These are phyloP conservation scores for Verticillium dahliae DNA, from an alignment of 2,329 filamentous ascomycete species.

Conservation along the genomic window DNA sequence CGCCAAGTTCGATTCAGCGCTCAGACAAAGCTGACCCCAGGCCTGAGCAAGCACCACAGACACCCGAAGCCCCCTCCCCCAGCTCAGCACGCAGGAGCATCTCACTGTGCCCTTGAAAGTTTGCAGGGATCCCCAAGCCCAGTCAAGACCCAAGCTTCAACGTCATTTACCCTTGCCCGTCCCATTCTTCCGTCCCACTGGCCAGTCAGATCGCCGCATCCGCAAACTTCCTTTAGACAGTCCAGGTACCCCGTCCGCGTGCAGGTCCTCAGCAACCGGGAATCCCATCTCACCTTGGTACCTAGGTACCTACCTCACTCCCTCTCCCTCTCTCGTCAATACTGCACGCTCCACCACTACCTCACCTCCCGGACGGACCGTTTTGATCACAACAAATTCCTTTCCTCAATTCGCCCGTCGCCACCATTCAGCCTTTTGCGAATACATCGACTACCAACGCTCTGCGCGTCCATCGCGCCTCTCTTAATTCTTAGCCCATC, in stretches of 20 bases:
- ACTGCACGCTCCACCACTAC: not conserved
- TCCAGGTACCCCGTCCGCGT: not conserved
- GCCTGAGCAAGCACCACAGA: not conserved
- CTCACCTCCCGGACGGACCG: not conserved
- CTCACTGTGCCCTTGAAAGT: not conserved
- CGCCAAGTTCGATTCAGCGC: not conserved
- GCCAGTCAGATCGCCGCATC: not conserved
- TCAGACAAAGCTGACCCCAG: not conserved
- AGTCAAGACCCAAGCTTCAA: conserved; percentile 1
- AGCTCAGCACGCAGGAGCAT: not conserved
- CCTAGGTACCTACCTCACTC: too few relatives aligned
- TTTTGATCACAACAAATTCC: not conserved
- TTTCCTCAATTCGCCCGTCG: not conserved
- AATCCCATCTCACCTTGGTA: not conserved
- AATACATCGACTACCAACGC: not conserved
- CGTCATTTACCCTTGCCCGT: conserved; percentile 1
- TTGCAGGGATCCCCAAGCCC: not conserved
- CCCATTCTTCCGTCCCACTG: not conserved
- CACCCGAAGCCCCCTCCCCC: not conserved
- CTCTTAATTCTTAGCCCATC: conserved; percentile 13
- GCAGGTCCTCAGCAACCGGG: not conserved
- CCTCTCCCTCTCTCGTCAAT: not conserved
- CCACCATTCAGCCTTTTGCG: not conserved
- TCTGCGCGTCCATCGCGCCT: not conserved
- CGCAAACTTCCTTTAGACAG: conserved; percentile 1